A percentile compares a stretch with the other conserved stretches of the same genome.
Evolutionary conservation across 208 protist genomes (phyloP).

Genomic region (Entamoeba histolytica): DNA sequence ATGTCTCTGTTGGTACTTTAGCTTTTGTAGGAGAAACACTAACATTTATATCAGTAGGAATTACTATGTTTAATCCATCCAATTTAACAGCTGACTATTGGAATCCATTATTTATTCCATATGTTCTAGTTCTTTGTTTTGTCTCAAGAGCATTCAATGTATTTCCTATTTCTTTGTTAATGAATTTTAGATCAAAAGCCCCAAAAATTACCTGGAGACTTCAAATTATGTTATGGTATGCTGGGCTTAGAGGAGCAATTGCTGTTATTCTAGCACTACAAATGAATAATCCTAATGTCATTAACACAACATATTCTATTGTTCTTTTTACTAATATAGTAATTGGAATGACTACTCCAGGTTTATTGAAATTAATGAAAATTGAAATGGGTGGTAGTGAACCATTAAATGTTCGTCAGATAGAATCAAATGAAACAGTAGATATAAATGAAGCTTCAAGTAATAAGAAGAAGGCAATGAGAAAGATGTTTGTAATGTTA

Average conservation of each 20-base stretch:
- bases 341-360: neutral
- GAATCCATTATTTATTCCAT: neutral
- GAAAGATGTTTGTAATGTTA: neutral
- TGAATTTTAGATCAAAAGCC: neutral
- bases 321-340: conserved; percentile 10
- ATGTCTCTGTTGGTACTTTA: neutral
- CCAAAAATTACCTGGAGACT: neutral
- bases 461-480: neutral
- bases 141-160: conserved; percentile 9
- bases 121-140: neutral
- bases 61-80: neutral
- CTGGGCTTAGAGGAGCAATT: conserved; percentile 9
- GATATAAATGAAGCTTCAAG: neutral
- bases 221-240: conserved; percentile 8
- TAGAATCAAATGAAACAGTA: neutral
- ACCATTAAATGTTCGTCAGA: neutral
- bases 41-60: neutral
- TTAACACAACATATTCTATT: neutral
- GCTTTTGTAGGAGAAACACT: neutral
- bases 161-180: conserved; percentile 2
- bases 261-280: neutral
- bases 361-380: neutral
- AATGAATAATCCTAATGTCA: neutral
- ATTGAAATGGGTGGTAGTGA: neutral
- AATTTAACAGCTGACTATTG: neutral